phyloP scores from a whole-genome alignment of 768 basidiomycete genomes.

The Astraeus odoratus region DNA sequence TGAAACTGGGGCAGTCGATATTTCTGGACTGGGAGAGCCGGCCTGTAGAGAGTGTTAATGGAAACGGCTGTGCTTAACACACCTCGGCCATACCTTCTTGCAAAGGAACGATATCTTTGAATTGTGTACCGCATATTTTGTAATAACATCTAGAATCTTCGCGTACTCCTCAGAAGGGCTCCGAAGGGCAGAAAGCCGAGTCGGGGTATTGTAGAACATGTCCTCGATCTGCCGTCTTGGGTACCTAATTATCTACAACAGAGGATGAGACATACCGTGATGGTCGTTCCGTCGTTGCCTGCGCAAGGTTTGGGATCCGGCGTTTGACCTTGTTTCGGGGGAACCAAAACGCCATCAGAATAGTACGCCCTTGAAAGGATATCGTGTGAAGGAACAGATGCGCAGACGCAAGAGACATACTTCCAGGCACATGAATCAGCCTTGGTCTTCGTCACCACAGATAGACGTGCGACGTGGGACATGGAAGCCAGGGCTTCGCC shows the following conservation, averaged over 20 bases:
- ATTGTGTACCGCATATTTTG: constrained; percentile 93
- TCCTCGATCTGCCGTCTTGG: constrained; percentile 73
- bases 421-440: constrained; percentile 84
- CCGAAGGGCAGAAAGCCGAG: constrained; percentile 78
- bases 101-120: constrained; percentile 82
- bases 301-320: constrained; percentile 84
- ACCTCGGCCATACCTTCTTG: constrained; percentile 60
- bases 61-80: background rate
- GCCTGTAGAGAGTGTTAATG: constrained; percentile 37
- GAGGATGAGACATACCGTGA: constrained; percentile 48
- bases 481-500: constrained; percentile 97
- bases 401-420: constrained; percentile 41
- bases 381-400: background rate
- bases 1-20: constrained; percentile 71
- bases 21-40: constrained; percentile 66
- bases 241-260: background rate
- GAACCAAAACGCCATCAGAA: constrained; percentile 65
- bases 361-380: constrained; percentile 62
- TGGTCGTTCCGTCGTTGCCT: constrained; percentile 89
- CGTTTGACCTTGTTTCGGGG: constrained; percentile 62
- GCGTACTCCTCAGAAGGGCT: constrained; percentile 87
- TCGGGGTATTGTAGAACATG: constrained; percentile 89
- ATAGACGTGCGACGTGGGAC: constrained; percentile 86
- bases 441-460: constrained; percentile 87
- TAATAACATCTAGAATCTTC: constrained; percentile 85